Evolutionary conservation across 2,329 filamentous ascomycete genomes (phyloP), one percentile per base, ranked within the genome.

Genomic region (Metarhizium album): DNA sequence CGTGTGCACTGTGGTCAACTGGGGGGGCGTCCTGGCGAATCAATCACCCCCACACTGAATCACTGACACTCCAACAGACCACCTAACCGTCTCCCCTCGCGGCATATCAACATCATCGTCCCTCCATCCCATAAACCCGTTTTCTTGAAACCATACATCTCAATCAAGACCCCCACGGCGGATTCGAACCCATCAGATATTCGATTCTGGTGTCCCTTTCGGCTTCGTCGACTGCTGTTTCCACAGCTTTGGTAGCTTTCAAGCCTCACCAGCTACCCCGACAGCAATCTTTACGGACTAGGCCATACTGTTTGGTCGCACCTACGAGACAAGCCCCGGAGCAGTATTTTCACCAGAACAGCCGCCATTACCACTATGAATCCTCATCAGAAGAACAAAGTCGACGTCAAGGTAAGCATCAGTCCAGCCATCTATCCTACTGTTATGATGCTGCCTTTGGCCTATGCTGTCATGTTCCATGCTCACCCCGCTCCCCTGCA

Each of bases 321-420:
- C 18, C 22, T 18, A 29, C 27, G 27, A 29, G 27, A 29, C 11
- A 22, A 27, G 14, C 16, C 6, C 14, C 20, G 29, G n/a, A n/a
- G n/a, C n/a, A n/a, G n/a, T n/a, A n/a, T n/a, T 11, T 18, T n/a
- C 43, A n/a, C 46, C 27, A 20, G n/a, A 18, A 35, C n/a, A 20
- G 23, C 24, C 20, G 18, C 50, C 22, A 18, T 51, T 46, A 22
- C 51, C 50, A 76, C 61, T 58, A 94, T 97, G 89, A 96, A 96
- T 70, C 91, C 91, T 61, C 89, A 90, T 70, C 88, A 96, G 78
- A 90, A 95, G 80, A 96, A 96, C 79, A 97, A 98, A 78, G 80
- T 97, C 64, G 93, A 98, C 72, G 79, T 96, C 72, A 90, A 80
- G 76, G 93, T 96, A 74, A 75, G 87, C 80, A 20, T 3, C 4